Base-by-base conservation (phyloP, 116 monocot genomes). In the Papilionanthe hybrid region DNA sequence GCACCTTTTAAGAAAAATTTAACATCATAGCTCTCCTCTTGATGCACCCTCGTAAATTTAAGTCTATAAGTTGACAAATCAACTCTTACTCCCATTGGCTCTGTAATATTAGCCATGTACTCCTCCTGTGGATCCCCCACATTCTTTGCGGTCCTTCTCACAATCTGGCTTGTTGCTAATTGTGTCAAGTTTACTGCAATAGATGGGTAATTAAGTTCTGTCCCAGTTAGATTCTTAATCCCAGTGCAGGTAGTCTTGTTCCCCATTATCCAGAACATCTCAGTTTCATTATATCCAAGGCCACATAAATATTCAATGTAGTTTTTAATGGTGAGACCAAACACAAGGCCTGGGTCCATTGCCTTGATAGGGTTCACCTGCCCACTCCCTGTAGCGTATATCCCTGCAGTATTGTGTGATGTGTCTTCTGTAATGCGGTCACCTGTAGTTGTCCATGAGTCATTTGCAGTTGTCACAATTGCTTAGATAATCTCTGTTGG, bases 341-440 rank as follows among this genome's bases (percentile, higher is more conserved):
- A 84, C 10, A 84, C 79, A 1, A 80, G 72, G 28, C 84, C 84
- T 6, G 84, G 84, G 77, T 80, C 84, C 67, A 76, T 17, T 0
- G 84, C 84, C 63, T 28, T 75, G 9, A 41, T 23, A 0, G 84
- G 79, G 23, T 76, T 76, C 37, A 84, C 84, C 50, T 68, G 50
- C 7, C 84, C 84, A 4, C 79, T 79, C 28, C 84, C 84, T 7
- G 37, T 79, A 12, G 68, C 44, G 20, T 73, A 63, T 44, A 60
- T n/a, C 28, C 11, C 11, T 18, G 84, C 84, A 29, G 68, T 11
- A 8, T n/a, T 13, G 30, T 28, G 12, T 2, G 11, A 0, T 11
- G 1, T 68, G 12, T 30, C 68, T 0, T 68, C 68, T 9, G 8
- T 12, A n/a, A 68, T 68, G 29, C 29, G 12, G 3, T 68, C 30